Conservation (phyloP, 345 rosid genomes). For the Brassica carinata region DNA sequence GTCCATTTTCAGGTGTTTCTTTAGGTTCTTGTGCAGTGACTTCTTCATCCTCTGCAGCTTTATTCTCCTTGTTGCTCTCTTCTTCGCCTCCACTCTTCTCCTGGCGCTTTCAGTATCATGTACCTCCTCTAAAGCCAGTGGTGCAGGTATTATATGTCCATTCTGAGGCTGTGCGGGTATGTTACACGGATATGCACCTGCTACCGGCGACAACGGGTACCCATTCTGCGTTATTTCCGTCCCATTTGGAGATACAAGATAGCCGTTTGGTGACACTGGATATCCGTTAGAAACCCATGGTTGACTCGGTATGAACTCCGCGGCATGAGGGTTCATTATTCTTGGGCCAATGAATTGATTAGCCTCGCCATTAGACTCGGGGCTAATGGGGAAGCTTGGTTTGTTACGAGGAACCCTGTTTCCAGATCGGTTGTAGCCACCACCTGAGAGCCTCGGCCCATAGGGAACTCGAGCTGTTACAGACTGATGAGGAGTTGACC, state of each 20-base stretch:
- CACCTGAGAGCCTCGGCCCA: constrained; percentile 96
- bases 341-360: constrained; percentile 61
- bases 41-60: constrained; percentile 45
- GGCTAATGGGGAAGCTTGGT: constrained; percentile 51
- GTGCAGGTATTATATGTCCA: constrained; percentile 47
- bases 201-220: constrained; percentile 58
- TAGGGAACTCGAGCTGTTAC: constrained; percentile 95
- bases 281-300: constrained; percentile 89
- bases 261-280: constrained; percentile 70
- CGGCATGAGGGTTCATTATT: constrained; percentile 99
- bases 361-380: constrained; percentile 61
- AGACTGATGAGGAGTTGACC: constrained; percentile 85
- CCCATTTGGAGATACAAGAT: constrained; percentile 55
- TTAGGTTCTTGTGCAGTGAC: constrained; percentile 40
- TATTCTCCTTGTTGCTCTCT: constrained; percentile 39
- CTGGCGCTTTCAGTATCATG: constrained; percentile 38
- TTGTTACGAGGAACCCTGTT: constrained; percentile 68
- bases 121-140: constrained; percentile 46
- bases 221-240: constrained; percentile 48
- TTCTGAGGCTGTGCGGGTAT: constrained; percentile 52
- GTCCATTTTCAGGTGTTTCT: constrained; percentile 43
- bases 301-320: constrained; percentile 84
- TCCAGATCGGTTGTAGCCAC: constrained; percentile 80
- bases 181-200: constrained; percentile 48
- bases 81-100: constrained; percentile 47